phyloP scores from a whole-genome alignment of 352 stramenopile genomes.

The Aphanomyces stellatus region DNA sequence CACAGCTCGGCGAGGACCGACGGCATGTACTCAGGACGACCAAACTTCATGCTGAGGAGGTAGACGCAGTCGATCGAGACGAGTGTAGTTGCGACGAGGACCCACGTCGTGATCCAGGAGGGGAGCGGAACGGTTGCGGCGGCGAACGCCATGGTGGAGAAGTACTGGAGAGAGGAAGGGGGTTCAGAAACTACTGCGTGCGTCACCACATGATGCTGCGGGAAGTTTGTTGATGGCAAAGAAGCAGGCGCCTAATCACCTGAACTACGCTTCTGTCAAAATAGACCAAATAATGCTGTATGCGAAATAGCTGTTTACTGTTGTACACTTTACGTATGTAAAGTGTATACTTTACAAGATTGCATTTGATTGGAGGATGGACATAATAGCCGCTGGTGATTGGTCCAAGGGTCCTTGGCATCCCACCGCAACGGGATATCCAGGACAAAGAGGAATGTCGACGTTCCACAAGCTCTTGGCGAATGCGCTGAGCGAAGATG shows the following conservation, averaged over 20 bases:
- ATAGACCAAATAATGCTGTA: no score
- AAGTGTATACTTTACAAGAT: neutral
- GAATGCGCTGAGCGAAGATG: slow-evolving; percentile 5
- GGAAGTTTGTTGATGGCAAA: no score
- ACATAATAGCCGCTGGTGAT: no score
- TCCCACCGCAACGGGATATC: neutral
- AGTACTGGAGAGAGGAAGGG: no score
- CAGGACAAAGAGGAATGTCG: neutral
- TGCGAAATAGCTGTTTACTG: neutral
- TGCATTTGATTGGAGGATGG: neutral
- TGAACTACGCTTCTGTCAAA: no score
- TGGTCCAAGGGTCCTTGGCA: neutral
- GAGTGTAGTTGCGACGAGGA: neutral
- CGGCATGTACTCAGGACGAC: neutral
- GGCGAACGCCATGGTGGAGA: no score
- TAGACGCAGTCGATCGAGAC: neutral
- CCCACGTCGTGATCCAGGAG: neutral
- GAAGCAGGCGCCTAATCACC: no score
- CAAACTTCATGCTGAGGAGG: neutral
- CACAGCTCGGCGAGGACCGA: neutral
- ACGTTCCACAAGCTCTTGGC: neutral
- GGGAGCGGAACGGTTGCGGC: neutral
- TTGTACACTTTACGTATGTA: neutral
- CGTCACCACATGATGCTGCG: no score
- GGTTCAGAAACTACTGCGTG: no score